phyloP scores from a whole-genome alignment of 805 yeast species.

The Cyberlindnera maclurae region DNA sequence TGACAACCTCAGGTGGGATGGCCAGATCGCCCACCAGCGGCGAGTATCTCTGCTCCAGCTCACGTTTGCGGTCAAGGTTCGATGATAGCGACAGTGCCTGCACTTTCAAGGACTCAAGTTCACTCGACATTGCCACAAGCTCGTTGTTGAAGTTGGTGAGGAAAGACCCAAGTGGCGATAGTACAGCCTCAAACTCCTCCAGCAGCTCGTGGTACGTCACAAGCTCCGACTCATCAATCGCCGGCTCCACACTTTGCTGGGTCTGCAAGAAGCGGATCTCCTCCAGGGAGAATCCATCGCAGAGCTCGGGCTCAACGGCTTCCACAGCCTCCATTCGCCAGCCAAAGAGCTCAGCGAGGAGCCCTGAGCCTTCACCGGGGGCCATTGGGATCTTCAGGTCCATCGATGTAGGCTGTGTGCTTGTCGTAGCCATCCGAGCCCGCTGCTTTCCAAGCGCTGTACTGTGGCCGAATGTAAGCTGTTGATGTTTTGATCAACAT shows the following conservation, averaged over 20 bases:
- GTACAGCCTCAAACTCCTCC: constrained; percentile 18
- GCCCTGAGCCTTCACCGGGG: too few species aligned
- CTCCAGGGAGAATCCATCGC: constrained; percentile 6
- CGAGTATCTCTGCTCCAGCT: constrained; percentile 46
- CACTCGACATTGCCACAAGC: constrained; percentile 46
- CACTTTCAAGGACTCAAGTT: constrained; percentile 52
- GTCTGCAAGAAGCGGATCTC: constrained; percentile 12
- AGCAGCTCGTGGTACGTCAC: constrained; percentile 13
- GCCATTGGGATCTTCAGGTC: too few species aligned
- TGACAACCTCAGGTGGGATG: constrained; percentile 66
- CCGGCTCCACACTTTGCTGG: too few species aligned
- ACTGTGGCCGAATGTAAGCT: not conserved
- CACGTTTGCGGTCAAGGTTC: constrained; percentile 40
- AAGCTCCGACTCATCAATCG: constrained; percentile 6
- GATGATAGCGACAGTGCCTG: constrained; percentile 43
- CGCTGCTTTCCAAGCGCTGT: too few species aligned
- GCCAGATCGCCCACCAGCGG: constrained; percentile 73
- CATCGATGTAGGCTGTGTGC: too few species aligned
- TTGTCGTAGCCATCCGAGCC: too few species aligned
- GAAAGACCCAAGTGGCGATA: constrained; percentile 45
- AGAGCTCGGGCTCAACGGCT: too few species aligned
- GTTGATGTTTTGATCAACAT: not conserved
- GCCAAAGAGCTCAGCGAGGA: too few species aligned
- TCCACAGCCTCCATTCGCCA: too few species aligned
- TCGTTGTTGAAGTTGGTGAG: constrained; percentile 52